Evolutionary conservation across 2,329 filamentous ascomycete species (phyloP).

Genomic region (Diaporthe batatas): DNA sequence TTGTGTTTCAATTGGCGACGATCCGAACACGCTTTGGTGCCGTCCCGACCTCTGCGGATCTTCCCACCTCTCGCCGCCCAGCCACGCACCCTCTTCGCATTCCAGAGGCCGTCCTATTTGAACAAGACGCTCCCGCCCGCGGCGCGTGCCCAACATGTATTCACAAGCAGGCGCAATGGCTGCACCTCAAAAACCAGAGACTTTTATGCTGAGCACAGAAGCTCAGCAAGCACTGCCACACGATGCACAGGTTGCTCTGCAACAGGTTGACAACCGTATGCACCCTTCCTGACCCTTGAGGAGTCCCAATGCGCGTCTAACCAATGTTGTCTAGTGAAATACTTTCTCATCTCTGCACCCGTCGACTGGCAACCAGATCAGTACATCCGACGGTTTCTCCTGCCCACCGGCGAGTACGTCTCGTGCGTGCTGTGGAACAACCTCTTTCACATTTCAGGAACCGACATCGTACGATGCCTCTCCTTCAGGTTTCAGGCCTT

Average conservation of each 20-base stretch:
- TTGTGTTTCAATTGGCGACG: conserved; percentile 39
- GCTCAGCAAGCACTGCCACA: conserved; percentile 96
- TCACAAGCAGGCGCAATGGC: conserved; percentile 89
- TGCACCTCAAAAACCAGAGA: conserved; percentile 95
- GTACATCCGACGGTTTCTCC: conserved; percentile 93
- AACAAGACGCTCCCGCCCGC: conserved; percentile 24
- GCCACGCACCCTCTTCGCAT: conserved; percentile 13
- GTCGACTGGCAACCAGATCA: conserved; percentile 98
- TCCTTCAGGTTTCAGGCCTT: conserved; percentile 99
- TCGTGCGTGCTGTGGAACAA: conserved; percentile 99
- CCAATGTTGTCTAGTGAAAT: conserved; percentile 80
- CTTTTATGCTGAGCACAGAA: conserved; percentile 97
- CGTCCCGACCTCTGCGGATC: conserved; percentile 37
- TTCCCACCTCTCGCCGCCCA: conserved; percentile 6
- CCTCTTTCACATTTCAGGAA: conserved; percentile 98
- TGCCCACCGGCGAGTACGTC: conserved; percentile 98
- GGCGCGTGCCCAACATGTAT: conserved; percentile 71
- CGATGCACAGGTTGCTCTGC: conserved; percentile 95
- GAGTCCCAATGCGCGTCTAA: conserved; percentile 43
- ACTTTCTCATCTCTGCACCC: conserved; percentile 98
- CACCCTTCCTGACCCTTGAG: conserved; percentile 24
- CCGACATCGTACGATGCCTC: conserved; percentile 97
- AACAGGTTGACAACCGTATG: conserved; percentile 98
- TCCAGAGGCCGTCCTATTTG: conserved; percentile 34
- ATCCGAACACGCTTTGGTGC: conserved; percentile 38